Conservation (phyloP, 495 filamentous ascomycete species). For the Symbiotaphrina buchneri region DNA sequence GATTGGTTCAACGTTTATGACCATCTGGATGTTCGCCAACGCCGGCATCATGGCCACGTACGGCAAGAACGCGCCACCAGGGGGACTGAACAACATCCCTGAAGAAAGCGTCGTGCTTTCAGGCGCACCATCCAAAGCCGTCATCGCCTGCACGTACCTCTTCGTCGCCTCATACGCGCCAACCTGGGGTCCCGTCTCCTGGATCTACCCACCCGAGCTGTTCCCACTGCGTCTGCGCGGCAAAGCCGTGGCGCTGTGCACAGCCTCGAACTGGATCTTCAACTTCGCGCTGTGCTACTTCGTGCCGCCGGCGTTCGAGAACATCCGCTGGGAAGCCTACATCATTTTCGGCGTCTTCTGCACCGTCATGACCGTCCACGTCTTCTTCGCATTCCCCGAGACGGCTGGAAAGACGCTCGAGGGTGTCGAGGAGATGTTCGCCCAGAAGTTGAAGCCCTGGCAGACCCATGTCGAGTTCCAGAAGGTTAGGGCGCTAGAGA, state of each 20-base stretch:
- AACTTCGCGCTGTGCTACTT: conserved; percentile 68
- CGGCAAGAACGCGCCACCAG: conserved; percentile 9
- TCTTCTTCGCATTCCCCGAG: conserved; percentile 69
- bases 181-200: conserved; percentile 40
- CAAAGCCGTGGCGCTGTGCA: conserved; percentile 48
- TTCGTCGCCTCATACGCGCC: conserved; percentile 27
- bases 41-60: conserved; percentile 38
- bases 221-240: conserved; percentile 51
- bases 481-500: conserved; percentile 6
- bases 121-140: conserved; percentile 12
- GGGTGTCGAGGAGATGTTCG: conserved; percentile 52
- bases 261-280: conserved; percentile 55
- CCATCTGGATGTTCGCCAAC: conserved; percentile 43
- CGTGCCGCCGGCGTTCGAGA: conserved; percentile 50
- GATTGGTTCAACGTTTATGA: conserved; percentile 42
- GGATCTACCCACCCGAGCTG: conserved; percentile 60
- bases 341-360: conserved; percentile 59
- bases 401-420: conserved; percentile 66
- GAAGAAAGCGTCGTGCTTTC: conserved; percentile 10
- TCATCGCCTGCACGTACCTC: conserved; percentile 18
- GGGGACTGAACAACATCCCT: conserved; percentile 9
- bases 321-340: conserved; percentile 53
- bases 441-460: conserved; percentile 16
- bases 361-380: conserved; percentile 45
- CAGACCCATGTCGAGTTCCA: conserved; percentile 4